A percentile compares a stretch with the other conserved stretches of the same genome.
Evolutionary conservation across 2,329 filamentous ascomycete species (phyloP).

Genomic region (Aureobasidium sp.): DNA sequence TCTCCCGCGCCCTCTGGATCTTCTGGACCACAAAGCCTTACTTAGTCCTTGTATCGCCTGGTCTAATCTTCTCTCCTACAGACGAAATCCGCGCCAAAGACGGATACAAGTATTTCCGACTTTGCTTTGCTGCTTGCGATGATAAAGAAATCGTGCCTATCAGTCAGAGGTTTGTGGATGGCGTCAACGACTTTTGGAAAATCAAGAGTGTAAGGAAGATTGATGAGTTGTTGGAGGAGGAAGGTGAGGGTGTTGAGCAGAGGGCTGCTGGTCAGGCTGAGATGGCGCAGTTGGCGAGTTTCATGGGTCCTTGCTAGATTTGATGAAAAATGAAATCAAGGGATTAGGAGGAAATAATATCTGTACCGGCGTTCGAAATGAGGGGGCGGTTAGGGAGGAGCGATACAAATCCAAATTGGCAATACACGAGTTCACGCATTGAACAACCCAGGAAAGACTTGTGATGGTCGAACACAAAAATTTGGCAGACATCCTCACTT

Average conservation of each 20-base stretch:
- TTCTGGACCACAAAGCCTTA: conserved; percentile 62
- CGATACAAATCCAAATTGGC: not conserved
- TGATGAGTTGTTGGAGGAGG: conserved; percentile 49
- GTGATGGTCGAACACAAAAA: too few relatives aligned
- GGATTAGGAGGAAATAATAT: too few relatives aligned
- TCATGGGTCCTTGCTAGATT: conserved; percentile 11
- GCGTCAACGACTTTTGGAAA: conserved; percentile 66
- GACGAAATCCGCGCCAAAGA: conserved; percentile 47
- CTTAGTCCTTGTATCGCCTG: conserved; percentile 62
- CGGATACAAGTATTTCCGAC: conserved; percentile 63
- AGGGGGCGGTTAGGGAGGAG: not conserved
- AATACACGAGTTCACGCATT: not conserved
- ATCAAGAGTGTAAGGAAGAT: conserved; percentile 60
- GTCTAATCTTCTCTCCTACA: conserved; percentile 64
- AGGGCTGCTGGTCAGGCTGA: not conserved
- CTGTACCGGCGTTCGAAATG: not conserved
- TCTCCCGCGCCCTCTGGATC: conserved; percentile 62
- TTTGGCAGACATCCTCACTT: not conserved
- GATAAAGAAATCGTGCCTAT: conserved; percentile 58
- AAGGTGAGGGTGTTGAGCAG: conserved; percentile 16
- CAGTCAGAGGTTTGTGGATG: conserved; percentile 57
- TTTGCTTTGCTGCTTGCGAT: conserved; percentile 82
- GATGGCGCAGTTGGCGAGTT: conserved; percentile 2
- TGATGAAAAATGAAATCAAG: not conserved
- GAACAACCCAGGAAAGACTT: too few relatives aligned